These are phyloP conservation scores for Debaryomyces hansenii DNA, from an alignment of 805 yeast species.

Conservation along the genomic window DNA sequence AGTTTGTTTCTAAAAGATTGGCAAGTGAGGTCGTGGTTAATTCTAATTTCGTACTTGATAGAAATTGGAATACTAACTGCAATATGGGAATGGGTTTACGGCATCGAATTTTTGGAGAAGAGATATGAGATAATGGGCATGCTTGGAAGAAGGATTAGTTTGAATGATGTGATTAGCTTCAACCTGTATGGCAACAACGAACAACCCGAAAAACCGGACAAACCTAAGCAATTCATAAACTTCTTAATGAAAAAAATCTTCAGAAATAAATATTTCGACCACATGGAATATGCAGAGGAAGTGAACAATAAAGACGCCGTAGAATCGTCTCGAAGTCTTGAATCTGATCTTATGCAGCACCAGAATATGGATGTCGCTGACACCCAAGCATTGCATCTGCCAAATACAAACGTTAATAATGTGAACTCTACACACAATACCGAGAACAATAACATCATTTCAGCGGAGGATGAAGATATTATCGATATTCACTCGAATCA, in stretches of 20 bases:
- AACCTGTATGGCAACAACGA: not conserved
- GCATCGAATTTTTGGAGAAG: slow-evolving; percentile 51
- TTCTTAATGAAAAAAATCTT: not conserved
- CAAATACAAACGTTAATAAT: too few relatives aligned
- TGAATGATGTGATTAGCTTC: slow-evolving; percentile 36
- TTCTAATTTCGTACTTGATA: slow-evolving; percentile 41
- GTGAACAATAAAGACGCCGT: not conserved
- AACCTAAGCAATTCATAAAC: too few relatives aligned
- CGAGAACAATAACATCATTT: too few relatives aligned
- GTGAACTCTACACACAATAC: too few relatives aligned
- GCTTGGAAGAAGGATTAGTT: slow-evolving; percentile 58
- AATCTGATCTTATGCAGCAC: too few relatives aligned
- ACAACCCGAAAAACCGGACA: too few relatives aligned
- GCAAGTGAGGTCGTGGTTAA: slow-evolving; percentile 51
- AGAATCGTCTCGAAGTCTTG: too few relatives aligned
- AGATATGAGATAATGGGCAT: slow-evolving; percentile 55
- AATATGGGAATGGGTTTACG: slow-evolving; percentile 67
- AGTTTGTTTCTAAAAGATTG: slow-evolving; percentile 28
- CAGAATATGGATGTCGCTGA: too few relatives aligned
- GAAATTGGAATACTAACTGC: slow-evolving; percentile 52
- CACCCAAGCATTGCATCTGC: too few relatives aligned
- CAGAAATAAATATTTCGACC: not conserved
- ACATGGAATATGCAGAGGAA: not conserved
- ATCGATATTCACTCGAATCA: not conserved
- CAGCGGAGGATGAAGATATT: not conserved